A percentile compares a stretch with the other conserved stretches of the same genome.
These are phyloP conservation scores for Fusarium sambucinum DNA, from an alignment of 2,329 filamentous ascomycete genomes.

Conservation along the genomic window DNA sequence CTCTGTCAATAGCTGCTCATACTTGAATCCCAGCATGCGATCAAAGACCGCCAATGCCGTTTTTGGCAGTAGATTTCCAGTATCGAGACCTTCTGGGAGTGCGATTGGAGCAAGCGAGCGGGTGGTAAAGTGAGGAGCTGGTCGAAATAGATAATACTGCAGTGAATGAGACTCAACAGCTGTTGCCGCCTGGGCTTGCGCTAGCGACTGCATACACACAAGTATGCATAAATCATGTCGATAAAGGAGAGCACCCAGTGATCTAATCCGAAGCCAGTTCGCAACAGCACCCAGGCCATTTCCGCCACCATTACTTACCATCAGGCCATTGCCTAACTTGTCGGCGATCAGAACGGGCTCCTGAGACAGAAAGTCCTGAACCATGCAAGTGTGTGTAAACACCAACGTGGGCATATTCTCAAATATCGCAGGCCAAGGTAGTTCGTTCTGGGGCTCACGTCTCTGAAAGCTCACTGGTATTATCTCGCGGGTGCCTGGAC, in stretches of 20 bases:
- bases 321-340: slow-evolving; percentile 41
- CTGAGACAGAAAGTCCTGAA: slow-evolving; percentile 49
- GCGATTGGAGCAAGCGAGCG: slow-evolving; percentile 46
- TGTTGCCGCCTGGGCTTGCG: neutral
- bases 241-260: slow-evolving; percentile 54
- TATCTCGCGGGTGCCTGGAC: slow-evolving; percentile 13
- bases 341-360: slow-evolving; percentile 16
- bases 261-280: slow-evolving; percentile 52
- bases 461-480: slow-evolving; percentile 35
- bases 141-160: slow-evolving; percentile 55
- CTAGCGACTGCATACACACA: slow-evolving; percentile 51
- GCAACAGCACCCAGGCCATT: slow-evolving; percentile 48
- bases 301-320: slow-evolving; percentile 27
- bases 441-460: slow-evolving; percentile 1
- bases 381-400: slow-evolving; percentile 54
- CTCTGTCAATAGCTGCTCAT: slow-evolving; percentile 48
- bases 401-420: slow-evolving; percentile 40
- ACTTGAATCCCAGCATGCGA: slow-evolving; percentile 51
- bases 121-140: slow-evolving; percentile 35
- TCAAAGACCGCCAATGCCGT: slow-evolving; percentile 44
- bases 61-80: slow-evolving; percentile 29
- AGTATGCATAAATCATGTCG: slow-evolving; percentile 54
- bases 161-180: slow-evolving; percentile 33
- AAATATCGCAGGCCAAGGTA: slow-evolving; percentile 49
- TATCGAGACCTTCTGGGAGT: slow-evolving; percentile 12